Conservation (phyloP, 2,329 filamentous ascomycete species). For the Fusarium coffeatum region DNA sequence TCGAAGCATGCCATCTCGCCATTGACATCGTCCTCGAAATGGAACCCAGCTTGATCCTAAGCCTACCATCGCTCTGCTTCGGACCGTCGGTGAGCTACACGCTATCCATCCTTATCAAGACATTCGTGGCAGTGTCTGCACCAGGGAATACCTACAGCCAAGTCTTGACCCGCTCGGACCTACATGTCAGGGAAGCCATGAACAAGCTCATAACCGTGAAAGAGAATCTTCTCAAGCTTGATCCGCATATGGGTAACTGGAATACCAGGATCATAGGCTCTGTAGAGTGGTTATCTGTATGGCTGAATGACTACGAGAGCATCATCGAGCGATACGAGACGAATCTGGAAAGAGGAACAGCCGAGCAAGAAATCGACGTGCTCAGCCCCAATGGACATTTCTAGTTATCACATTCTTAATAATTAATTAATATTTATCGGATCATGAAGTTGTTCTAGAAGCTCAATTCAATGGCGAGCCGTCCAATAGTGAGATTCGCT, state of each 20-base stretch:
- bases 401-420: background rate
- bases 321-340: conserved; percentile 29
- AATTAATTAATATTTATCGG: background rate
- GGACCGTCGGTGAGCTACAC: conserved; percentile 29
- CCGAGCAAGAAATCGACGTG: conserved; percentile 25
- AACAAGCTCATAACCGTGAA: conserved; percentile 19
- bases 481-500: background rate
- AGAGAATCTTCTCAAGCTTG: conserved; percentile 17
- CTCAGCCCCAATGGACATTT: conserved; percentile 33
- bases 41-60: conserved; percentile 9
- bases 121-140: conserved; percentile 30
- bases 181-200: conserved; percentile 26
- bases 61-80: conserved; percentile 29
- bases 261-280: conserved; percentile 36
- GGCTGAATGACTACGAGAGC: conserved; percentile 31
- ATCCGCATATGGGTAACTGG: conserved; percentile 34
- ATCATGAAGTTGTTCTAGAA: conserved; percentile 11
- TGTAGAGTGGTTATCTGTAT: conserved; percentile 26
- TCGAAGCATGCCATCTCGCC: conserved; percentile 29
- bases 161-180: background rate
- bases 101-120: conserved; percentile 34
- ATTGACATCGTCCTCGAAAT: conserved; percentile 22
- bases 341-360: conserved; percentile 30
- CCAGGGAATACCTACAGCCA: conserved; percentile 31
- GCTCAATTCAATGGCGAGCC: background rate